phyloP scores from a whole-genome alignment of 305 asterid species.

The Fraxinus xanthoxyloides region DNA sequence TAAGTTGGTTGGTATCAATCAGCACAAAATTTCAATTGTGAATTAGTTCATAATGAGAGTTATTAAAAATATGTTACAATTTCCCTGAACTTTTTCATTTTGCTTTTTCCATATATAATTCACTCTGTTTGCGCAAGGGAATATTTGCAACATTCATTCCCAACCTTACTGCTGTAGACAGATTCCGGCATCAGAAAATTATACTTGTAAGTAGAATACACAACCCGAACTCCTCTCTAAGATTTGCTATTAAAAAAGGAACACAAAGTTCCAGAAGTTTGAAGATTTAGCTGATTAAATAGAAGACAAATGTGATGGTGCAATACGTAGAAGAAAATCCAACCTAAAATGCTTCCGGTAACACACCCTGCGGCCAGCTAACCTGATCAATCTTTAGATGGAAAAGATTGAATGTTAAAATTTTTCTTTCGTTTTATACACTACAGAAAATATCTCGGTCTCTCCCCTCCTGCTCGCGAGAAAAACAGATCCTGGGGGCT shows the following conservation, averaged over 20 bases:
- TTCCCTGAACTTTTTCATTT: not conserved
- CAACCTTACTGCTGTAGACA: not conserved
- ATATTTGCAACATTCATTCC: not conserved
- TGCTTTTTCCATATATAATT: too few species aligned
- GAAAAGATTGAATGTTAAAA: not conserved
- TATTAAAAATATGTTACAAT: not conserved
- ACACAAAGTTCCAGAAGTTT: not conserved
- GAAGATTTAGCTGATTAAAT: not conserved
- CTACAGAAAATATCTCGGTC: not conserved
- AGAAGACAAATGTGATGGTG: not conserved
- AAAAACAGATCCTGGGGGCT: not conserved
- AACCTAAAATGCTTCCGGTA: not conserved
- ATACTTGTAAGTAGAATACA: not conserved
- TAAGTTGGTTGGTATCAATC: not conserved
- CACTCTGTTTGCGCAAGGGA: not conserved
- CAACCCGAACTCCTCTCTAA: not conserved
- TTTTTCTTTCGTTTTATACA: not conserved
- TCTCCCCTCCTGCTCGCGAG: slow-evolving; percentile 1
- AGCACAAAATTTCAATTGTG: not conserved
- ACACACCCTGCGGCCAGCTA: not conserved
- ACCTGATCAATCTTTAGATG: not conserved
- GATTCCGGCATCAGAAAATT: not conserved
- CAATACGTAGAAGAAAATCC: not conserved
- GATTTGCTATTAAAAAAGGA: not conserved
- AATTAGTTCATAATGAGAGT: not conserved